Evolutionary conservation across 306 rosid genomes (phyloP).

Genomic region (Gastrolobium villosum): DNA sequence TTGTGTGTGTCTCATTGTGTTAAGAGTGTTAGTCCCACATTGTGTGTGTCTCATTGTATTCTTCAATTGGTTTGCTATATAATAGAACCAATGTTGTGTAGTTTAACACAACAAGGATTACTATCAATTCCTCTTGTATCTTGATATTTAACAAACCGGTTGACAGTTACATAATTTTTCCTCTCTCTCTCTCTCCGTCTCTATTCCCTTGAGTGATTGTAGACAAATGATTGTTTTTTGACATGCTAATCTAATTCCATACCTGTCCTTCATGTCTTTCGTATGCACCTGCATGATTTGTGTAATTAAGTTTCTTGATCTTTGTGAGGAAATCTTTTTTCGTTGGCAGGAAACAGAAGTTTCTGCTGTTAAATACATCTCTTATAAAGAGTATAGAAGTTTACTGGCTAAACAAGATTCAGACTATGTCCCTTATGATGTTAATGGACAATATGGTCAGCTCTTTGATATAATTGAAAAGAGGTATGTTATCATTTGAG

Average conservation of each 20-base stretch:
- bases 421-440: slow-evolving; percentile 79
- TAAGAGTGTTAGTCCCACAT: no score
- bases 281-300: slow-evolving; percentile 18
- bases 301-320: slow-evolving; percentile 28
- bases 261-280: slow-evolving; percentile 32
- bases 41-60: no score
- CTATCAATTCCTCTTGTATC: no score
- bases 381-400: slow-evolving; percentile 74
- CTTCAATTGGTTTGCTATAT: no score
- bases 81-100: no score
- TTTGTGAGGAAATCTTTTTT: slow-evolving; percentile 38
- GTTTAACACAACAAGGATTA: no score
- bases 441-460: slow-evolving; percentile 77
- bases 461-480: slow-evolving; percentile 79
- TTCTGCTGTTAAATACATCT: slow-evolving; percentile 89
- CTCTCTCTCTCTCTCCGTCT: neutral
- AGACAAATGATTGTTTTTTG: neutral
- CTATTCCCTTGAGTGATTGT: neutral
- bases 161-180: neutral
- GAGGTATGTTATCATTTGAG: slow-evolving; percentile 60
- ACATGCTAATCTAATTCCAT: slow-evolving; percentile 34
- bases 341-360: slow-evolving; percentile 84
- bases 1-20: no score
- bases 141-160: no score
- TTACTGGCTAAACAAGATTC: slow-evolving; percentile 79